Percentiles rank a stretch among this genome's conserved stretches.
Evolutionary conservation across 306 rosid genomes (phyloP).

Genomic region (Dalbergia cochinchinensis): DNA sequence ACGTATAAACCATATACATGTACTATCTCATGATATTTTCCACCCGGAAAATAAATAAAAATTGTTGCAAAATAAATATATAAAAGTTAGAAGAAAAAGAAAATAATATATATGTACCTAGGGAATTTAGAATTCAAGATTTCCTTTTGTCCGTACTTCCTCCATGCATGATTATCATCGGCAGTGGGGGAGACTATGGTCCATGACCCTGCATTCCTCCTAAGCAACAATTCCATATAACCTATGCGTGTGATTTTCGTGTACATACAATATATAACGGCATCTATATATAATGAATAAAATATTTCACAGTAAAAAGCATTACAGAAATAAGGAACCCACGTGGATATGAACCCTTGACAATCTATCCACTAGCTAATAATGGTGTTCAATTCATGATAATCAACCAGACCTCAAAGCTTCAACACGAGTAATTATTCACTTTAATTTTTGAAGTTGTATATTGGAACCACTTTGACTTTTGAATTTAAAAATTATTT

Average conservation of each 20-base stretch:
- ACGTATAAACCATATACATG: too few species aligned
- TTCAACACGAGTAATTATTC: too few species aligned
- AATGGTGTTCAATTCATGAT: too few species aligned
- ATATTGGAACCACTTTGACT: too few species aligned
- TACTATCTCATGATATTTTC: not conserved
- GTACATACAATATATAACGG: not conserved
- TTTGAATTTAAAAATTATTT: too few species aligned
- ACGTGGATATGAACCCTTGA: too few species aligned
- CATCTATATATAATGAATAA: too few species aligned
- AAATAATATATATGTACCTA: slow-evolving; percentile 49
- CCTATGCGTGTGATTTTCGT: slow-evolving; percentile 29
- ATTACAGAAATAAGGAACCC: too few species aligned
- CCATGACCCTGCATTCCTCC: slow-evolving; percentile 53
- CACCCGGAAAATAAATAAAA: not conserved
- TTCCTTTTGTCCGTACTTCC: slow-evolving; percentile 84
- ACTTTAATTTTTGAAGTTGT: too few species aligned
- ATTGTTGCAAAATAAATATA: not conserved
- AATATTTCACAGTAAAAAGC: too few species aligned
- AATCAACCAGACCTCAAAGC: too few species aligned
- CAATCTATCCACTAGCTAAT: too few species aligned
- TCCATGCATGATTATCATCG: slow-evolving; percentile 73
- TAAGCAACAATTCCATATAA: slow-evolving; percentile 38
- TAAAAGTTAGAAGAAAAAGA: not conserved
- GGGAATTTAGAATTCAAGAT: slow-evolving; percentile 68
- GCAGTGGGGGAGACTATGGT: not conserved